Base-by-base conservation (phyloP, 805 yeast genomes). In the Isabelozyma heimii region DNA sequence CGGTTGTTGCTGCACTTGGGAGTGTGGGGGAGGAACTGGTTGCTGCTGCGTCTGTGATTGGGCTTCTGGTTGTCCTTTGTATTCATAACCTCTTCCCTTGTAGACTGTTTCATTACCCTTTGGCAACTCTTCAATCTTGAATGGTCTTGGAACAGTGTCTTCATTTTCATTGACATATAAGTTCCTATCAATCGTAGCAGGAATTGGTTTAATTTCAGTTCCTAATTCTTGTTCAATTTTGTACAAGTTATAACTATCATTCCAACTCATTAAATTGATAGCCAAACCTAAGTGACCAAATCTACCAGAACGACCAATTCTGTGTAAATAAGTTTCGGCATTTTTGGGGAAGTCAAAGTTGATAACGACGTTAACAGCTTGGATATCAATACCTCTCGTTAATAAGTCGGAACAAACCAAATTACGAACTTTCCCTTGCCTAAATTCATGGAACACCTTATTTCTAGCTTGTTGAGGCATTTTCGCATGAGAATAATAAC, bases 231-330 rank as follows among this genome's bases (percentile, higher is more conserved):
- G 97, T 71, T 94, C 99, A 60, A 94, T 91, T 69, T 89, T 89
- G 72, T 91, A 92, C 62, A 94, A 78, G 64, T 88, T 89, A 72
- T 88, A 91, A 66, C 98, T 83, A 68, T 94, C 99, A 62, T 91
- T 85, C 97, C 97, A 92, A 69, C 91, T 89, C 75, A 94, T 90
- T 61, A 94, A 81, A 73, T 94, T 94, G 64, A 94, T 91, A 30
- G 99, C 99, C 66, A 94, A 80, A 79, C 99, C 99, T 65, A 91
- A 83, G 69, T 94, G 99, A 57, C 99, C 99, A 63, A 89, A 94
- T 79, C 99, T 89, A 58, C 99, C 98, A 7, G 97, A 91, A 78
- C 99, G 90, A 80, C 98, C 98, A 60, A 92, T 94, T 80, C 98
- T 88, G 75, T 94, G 99, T 60, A 94, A 80, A 67, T 94, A 94